Conservation (phyloP, 2,329 filamentous ascomycete genomes). For the Cladophialophora immunda region DNA sequence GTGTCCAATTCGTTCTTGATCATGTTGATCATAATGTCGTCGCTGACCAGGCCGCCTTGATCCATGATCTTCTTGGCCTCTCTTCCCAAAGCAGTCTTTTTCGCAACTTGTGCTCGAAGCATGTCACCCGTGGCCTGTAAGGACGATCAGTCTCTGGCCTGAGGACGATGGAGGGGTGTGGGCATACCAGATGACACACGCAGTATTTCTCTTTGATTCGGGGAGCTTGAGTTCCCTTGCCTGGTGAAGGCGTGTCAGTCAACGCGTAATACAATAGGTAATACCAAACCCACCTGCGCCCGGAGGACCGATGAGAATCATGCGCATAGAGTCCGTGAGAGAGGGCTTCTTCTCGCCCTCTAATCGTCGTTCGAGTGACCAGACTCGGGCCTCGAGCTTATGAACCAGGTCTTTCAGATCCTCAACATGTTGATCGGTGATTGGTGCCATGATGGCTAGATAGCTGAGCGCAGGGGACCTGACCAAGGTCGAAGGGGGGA, state of each 20-base stretch:
- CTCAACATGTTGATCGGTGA: constrained; percentile 81
- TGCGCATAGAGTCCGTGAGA: constrained; percentile 75
- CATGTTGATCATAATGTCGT: constrained; percentile 99
- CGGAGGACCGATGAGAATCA: constrained; percentile 97
- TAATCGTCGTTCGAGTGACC: constrained; percentile 81
- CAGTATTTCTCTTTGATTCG: constrained; percentile 98
- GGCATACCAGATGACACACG: constrained; percentile 88
- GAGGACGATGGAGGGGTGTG: background rate
- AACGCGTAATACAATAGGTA: constrained; percentile 21
- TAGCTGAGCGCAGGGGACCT: constrained; percentile 38
- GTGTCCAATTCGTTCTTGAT: constrained; percentile 95
- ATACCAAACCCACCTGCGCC: constrained; percentile 79
- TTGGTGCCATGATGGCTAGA: constrained; percentile 77
- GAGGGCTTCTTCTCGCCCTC: constrained; percentile 61
- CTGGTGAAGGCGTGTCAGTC: constrained; percentile 58
- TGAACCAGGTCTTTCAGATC: constrained; percentile 84
- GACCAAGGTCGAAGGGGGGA: constrained; percentile 44
- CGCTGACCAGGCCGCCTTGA: constrained; percentile 93
- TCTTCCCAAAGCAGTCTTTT: constrained; percentile 92
- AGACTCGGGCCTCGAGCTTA: constrained; percentile 85
- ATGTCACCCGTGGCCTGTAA: constrained; percentile 94
- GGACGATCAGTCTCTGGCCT: background rate
- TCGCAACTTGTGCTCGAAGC: constrained; percentile 96
- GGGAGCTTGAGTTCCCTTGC: constrained; percentile 98
- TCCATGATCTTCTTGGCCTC: constrained; percentile 99